phyloP scores from a whole-genome alignment of 202 grass and related monocot species.

The Brachypodium distachyon region DNA sequence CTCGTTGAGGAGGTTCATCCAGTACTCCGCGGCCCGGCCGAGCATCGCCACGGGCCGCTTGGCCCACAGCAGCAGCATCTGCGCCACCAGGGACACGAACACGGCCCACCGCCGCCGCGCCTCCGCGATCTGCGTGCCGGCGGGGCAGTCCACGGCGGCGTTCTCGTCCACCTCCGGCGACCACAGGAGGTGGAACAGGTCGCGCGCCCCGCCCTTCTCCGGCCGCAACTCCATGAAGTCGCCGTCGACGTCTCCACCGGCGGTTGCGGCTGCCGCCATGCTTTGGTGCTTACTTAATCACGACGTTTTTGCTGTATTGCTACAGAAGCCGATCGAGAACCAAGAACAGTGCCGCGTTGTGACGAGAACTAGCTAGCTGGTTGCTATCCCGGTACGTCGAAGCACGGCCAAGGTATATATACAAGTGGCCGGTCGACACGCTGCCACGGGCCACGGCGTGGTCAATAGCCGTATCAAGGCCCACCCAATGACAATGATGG shows the following conservation, averaged over 20 bases:
- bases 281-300: not conserved
- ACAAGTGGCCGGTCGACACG: not conserved
- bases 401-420: not conserved
- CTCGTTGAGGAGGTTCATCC: constrained; percentile 55
- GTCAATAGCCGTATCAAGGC: too few species aligned
- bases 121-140: constrained; percentile 34
- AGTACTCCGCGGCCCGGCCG: constrained; percentile 39
- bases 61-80: constrained; percentile 41
- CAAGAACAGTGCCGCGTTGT: not conserved
- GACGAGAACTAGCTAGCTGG: not conserved
- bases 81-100: constrained; percentile 57
- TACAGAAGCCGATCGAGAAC: not conserved
- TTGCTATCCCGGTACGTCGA: not conserved
- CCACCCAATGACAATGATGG: too few species aligned
- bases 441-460: not conserved
- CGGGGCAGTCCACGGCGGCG: constrained; percentile 45
- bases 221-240: constrained; percentile 65
- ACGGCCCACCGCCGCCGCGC: constrained; percentile 46
- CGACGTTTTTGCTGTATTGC: too few species aligned
- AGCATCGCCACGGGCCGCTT: constrained; percentile 52
- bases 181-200: constrained; percentile 43
- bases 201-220: constrained; percentile 23
- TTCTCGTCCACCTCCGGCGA: constrained; percentile 42
- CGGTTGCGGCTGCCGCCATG: constrained; percentile 3
- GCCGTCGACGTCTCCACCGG: not conserved